Evolutionary conservation across 805 yeast species (phyloP), one percentile per base, ranked within the genome.

Genomic region (Yueomyces sinensis): DNA sequence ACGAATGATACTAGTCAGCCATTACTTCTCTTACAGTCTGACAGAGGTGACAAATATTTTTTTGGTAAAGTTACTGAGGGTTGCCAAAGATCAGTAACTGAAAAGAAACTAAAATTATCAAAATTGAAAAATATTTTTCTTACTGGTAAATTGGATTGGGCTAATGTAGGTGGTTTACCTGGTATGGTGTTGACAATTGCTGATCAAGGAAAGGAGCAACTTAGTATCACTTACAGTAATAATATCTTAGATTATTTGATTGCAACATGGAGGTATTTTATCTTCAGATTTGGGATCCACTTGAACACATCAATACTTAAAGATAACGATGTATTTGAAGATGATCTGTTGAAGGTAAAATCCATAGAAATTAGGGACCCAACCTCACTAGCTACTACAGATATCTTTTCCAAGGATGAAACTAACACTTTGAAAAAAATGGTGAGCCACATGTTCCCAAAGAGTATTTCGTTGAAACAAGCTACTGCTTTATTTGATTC

Each of bases 41-140:
- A 45, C 13, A 63, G 61, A 38, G 62, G 61, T 23, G 56, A 55
- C 9, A 48, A 56, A 18, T 81, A 74, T 44, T 56, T 86, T 31
- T 68, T 89, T 49, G 98, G 97, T 3, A 74, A 76, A 36, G 56
- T 82, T 3, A 72, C 89, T 3, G 96, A 87, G 52, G 97, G 97
- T 3, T 59, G 83, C 1, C 98, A 89, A 53, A 62, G 98, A 46
- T 59, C 71, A 3, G 56, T 83, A 34, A 70, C 72, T 38, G 84
- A 79, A 42, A 65, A 70, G 41, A 71, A 72, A 31, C 51, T 76
- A 18, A 65, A 68, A 31, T 56, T 81, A 13, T 65, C 76, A 2
- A 76, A 71, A 41, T 55, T 83, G 23, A 65, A 70, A 32, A 71
- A 74, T 27, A 61, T 89, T 4, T 87, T 82, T 47, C 49, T 91